Evolutionary conservation across 1,284 basidiomycete genomes (phyloP), one percentile per base, ranked within the genome.

Genomic region (Malassezia dermatis): DNA sequence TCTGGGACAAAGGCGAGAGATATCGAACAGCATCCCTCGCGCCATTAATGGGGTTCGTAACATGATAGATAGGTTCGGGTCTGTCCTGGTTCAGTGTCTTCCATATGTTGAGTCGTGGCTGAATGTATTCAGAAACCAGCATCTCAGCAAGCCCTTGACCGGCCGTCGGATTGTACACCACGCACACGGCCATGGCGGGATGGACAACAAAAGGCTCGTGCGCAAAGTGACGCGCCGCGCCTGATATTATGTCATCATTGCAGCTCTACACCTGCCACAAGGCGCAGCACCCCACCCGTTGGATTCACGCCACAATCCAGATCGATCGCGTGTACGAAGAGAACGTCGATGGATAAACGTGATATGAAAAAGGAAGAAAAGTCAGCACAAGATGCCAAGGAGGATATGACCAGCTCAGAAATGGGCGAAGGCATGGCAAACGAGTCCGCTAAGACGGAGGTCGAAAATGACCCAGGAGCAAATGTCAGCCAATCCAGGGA

Each of bases 131-230:
- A 6, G 32, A 31, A 13, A 51, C n/a, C 8, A 57, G 8, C 7
- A 10, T 2, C 24, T n/a, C 24, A 17, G 49, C 50, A 12, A 17
- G 24, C 8, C 34, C 23, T 5, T 17, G 4, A 12, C 55, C 55
- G 15, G 55, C 55, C 5, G 19, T 28, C 13, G 31, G n/a, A 32
- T 57, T 57, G 39, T 30, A 37, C 21, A 57, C 50, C 10, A 56
- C 48, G 27, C 32, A 34, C 26, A 50, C 35, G 21, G n/a, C 26
- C 53, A 55, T 55, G 11, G 28, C 10, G 5, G 28, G 46, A 28
- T 45, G 13, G 27, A 1, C 13, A 17, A 41, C 19, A 10, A 13
- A 21, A 41, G 34, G 46, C 34, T 39, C 46, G 46, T 48, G 46
- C 46, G 46, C 27, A 26, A 32, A n/a, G 10, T 8, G 44, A 32